Base-by-base conservation (phyloP, 495 filamentous ascomycete genomes). In the Bacidia gigantensis region DNA sequence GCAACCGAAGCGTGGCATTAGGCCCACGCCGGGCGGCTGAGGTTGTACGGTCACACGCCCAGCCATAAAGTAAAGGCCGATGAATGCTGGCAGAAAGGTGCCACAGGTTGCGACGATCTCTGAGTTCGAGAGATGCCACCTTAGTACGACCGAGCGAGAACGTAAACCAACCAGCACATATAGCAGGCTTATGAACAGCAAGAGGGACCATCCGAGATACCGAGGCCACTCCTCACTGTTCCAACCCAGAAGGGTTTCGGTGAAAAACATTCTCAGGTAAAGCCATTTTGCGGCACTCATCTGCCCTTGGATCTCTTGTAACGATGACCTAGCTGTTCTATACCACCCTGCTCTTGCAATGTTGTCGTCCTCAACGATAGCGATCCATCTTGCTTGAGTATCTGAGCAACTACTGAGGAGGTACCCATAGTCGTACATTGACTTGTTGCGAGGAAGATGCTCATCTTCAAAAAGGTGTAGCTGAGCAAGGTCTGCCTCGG, bases 241-340 rank as follows among this genome's bases (percentile, higher is more conserved):
- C 73, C 73, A 78, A 38, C 75, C 73, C 5, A 75, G 63, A 23
- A 71, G 66, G 18, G 67, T 61, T 56, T 78, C 73, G 5, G 70
- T 73, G 53, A 78, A 77, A 61, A 81, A 81, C 2, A 80, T 66
- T 1, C 77, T 72, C 1, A 81, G 65, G 54, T 78, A 80, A 0
- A 79, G 60, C 58, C 64, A 47, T 57, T 59, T 25, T 52, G 40
- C 46, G 41, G 49, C 7, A 52, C 53, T 26, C 17, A 49, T 21
- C 10, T 49, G 25, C 7, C 22, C 38, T 24, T 50, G 57, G 23
- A 56, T 58, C 50, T 71, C 63, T 11, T 55, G 49, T 42, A 78
- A 50, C 11, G 67, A 73, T 11, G 55, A 23, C 3, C 62, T 50
- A 3, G 68, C 69, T 2, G 70, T 65, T 29, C 68, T 62, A 52